phyloP scores from a whole-genome alignment of 805 yeast species.

The Barnettozyma salicaria region DNA sequence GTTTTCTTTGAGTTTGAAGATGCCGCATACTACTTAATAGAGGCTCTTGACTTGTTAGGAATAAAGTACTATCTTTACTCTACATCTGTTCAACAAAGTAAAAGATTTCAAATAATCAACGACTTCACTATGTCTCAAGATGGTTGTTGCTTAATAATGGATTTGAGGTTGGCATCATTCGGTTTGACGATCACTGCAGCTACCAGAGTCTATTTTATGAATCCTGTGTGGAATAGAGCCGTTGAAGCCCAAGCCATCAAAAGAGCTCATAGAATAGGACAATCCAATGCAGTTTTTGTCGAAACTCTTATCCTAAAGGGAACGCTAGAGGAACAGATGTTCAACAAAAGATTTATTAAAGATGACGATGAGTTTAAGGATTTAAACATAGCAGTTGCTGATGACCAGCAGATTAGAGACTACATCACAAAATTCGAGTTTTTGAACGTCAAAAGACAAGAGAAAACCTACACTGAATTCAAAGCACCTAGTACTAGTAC shows the following conservation, averaged over 20 bases:
- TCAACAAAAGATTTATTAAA: conserved; percentile 31
- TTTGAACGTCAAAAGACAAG: conserved; percentile 26
- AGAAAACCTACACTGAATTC: conserved; percentile 10
- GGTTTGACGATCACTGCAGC: conserved; percentile 66
- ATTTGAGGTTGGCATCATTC: conserved; percentile 59
- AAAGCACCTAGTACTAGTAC: conserved; percentile 3
- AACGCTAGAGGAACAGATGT: conserved; percentile 67
- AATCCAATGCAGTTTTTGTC: conserved; percentile 54
- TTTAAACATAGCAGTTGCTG: conserved; percentile 40
- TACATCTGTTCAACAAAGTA: conserved; percentile 44
- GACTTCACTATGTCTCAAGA: conserved; percentile 40
- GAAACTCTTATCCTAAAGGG: conserved; percentile 58
- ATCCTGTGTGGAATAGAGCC: conserved; percentile 65
- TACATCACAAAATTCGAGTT: conserved; percentile 47
- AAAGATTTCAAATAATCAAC: conserved; percentile 47
- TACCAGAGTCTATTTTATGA: conserved; percentile 62
- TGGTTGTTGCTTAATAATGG: conserved; percentile 59
- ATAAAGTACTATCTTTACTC: conserved; percentile 59
- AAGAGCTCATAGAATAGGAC: conserved; percentile 75
- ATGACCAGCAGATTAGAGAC: conserved; percentile 53
- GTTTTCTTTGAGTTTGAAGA: conserved; percentile 70
- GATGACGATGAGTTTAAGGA: conserved; percentile 16
- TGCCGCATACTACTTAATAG: conserved; percentile 61
- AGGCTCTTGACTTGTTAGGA: conserved; percentile 56
- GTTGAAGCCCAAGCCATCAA: conserved; percentile 73